Evolutionary conservation across 306 rosid species (phyloP), one percentile per base, ranked within the genome.

Genomic region (Hippophae tibetana): DNA sequence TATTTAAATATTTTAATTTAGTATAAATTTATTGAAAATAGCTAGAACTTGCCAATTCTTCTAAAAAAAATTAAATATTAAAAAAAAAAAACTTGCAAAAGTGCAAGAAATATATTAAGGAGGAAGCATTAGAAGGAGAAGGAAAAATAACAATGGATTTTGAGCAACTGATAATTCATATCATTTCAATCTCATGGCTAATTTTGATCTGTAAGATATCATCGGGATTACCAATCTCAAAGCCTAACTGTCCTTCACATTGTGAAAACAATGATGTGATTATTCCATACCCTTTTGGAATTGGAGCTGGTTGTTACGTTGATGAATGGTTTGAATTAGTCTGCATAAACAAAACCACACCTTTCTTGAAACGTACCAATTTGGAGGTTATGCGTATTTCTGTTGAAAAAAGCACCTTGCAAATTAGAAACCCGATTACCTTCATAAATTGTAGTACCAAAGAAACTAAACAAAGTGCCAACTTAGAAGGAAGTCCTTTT

Each of bases 211-310:
- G 38, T 31, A 31, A 31, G 38, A 31, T 31, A 31, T 27, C 68
- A 44, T 54, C 54, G 1, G 40, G 14, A 43, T 0, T 11, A 54
- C 13, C 54, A 0, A n/a, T 44, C 54, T 27, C 61, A 43, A 67
- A 67, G 71, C 44, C 58, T 43, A 44, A 31, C n/a, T 67, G 71
- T 43, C 6, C 9, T 26, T 18, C 56, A 2, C 13, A 0, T 8
- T 67, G 64, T 8, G 71, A 52, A 42, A 61, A 42, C 38, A 31
- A 31, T 31, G 5, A 31, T 3, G 27, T 57, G 23, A 38, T n/a
- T 11, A 57, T 66, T 11, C 58, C 64, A 5, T 49, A 46, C 42
- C 71, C 58, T 57, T 66, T 57, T 11, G 71, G 71, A 27, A 49
- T 57, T 5, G 71, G 56, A 66, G 10, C 9, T 8, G 26, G 42